phyloP scores from a whole-genome alignment of 2,329 filamentous ascomycete genomes.

The Dryadomyces quercivorus region DNA sequence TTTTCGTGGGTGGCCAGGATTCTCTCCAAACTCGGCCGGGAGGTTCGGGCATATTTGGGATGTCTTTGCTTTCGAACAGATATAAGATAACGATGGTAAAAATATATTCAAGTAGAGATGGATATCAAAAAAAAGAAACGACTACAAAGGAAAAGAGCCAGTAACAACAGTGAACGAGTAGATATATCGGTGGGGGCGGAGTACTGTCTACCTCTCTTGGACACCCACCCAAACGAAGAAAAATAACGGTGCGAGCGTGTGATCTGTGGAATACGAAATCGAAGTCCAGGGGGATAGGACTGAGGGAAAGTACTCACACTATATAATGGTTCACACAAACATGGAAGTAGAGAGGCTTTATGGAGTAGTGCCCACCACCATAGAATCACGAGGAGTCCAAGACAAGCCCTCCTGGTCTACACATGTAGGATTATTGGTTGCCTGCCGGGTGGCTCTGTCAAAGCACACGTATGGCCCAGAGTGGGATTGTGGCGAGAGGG shows the following conservation, averaged over 20 bases:
- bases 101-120: background rate
- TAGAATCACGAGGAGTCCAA: background rate
- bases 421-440: background rate
- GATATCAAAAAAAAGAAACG: background rate
- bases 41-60: background rate
- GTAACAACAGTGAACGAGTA: too few species aligned
- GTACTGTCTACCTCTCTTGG: background rate
- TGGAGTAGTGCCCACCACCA: constrained; percentile 7
- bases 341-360: background rate
- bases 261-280: background rate
- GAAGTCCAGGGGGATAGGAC: background rate
- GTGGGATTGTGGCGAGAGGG: background rate
- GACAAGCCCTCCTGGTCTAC: background rate
- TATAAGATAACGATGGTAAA: background rate
- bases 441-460: background rate
- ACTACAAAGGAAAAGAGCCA: background rate
- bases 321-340: background rate
- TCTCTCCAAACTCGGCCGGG: constrained; percentile 19
- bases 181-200: background rate
- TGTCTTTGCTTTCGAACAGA: background rate
- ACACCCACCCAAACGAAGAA: background rate
- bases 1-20: constrained; percentile 40
- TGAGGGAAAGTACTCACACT: background rate
- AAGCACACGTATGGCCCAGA: background rate
- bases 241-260: background rate